These are phyloP conservation scores for Apiotrichum gamsii DNA, from an alignment of 1,284 basidiomycete genomes.

Conservation along the genomic window DNA sequence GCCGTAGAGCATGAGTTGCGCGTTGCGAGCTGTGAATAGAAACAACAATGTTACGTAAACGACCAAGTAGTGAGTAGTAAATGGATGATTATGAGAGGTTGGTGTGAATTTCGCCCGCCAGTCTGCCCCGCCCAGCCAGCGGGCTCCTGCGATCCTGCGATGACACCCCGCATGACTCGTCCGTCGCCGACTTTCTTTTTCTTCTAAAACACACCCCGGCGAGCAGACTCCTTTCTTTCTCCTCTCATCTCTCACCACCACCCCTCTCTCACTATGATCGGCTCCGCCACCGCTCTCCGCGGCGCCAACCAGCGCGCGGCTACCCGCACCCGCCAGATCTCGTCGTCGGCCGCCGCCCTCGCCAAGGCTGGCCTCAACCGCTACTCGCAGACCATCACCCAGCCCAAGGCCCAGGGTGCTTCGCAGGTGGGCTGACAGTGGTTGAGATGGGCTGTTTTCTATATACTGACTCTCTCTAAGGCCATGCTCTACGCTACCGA, in stretches of 20 bases:
- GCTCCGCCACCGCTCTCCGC: slow-evolving; percentile 12
- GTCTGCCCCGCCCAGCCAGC: too few relatives aligned
- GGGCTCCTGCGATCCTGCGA: too few relatives aligned
- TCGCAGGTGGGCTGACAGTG: slow-evolving; percentile 73
- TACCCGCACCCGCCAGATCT: slow-evolving; percentile 2
- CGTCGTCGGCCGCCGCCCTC: slow-evolving; percentile 9
- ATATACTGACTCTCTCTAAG: slow-evolving; percentile 47
- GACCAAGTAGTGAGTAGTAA: too few relatives aligned
- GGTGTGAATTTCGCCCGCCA: too few relatives aligned
- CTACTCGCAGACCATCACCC: slow-evolving; percentile 73
- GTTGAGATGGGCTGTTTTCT: neutral
- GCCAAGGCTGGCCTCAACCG: slow-evolving; percentile 54
- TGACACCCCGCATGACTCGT: too few relatives aligned
- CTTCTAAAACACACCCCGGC: too few relatives aligned
- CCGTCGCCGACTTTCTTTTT: too few relatives aligned
- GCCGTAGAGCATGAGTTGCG: too few relatives aligned
- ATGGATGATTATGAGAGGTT: too few relatives aligned
- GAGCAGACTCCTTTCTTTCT: neutral
- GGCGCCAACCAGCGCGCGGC: slow-evolving; percentile 16
- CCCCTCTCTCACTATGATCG: slow-evolving; percentile 12
- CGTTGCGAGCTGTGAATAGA: too few relatives aligned
- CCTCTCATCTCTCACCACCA: neutral
- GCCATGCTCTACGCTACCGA: slow-evolving; percentile 97
- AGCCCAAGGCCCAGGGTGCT: slow-evolving; percentile 86
- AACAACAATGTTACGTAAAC: too few relatives aligned